These are phyloP conservation scores for Aspergillus ibericus DNA, from an alignment of 2,329 filamentous ascomycete genomes.

Conservation along the genomic window DNA sequence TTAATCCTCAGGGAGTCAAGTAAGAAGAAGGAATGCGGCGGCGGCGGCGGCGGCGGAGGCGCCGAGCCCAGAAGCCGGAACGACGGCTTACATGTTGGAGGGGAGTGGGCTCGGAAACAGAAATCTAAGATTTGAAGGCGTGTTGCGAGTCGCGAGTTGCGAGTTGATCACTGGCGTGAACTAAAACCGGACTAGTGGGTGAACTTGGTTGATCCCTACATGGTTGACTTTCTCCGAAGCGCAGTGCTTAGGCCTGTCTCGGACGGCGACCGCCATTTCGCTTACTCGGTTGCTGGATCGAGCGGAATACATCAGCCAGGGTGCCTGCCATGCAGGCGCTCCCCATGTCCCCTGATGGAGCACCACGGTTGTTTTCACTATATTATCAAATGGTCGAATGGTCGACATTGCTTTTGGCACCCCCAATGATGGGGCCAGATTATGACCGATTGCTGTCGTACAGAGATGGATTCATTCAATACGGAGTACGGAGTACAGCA, in stretches of 20 bases:
- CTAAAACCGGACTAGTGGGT: too few species aligned
- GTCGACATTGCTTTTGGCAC: not conserved
- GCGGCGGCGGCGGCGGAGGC: not conserved
- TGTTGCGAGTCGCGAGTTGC: slow-evolving; percentile 6
- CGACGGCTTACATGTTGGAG: not conserved
- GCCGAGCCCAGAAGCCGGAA: not conserved
- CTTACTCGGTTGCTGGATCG: slow-evolving; percentile 11
- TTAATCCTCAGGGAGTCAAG: not conserved
- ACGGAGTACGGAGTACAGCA: not conserved
- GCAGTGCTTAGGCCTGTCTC: slow-evolving; percentile 7
- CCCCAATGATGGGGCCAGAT: too few species aligned
- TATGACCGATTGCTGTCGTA: too few species aligned
- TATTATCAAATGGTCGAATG: not conserved
- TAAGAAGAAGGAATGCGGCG: not conserved
- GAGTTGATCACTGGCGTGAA: slow-evolving; percentile 2
- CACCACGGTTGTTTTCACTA: not conserved
- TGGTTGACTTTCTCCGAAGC: slow-evolving; percentile 12
- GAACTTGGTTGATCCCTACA: slow-evolving; percentile 11
- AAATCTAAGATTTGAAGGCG: not conserved
- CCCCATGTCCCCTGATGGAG: not conserved
- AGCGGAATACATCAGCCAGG: slow-evolving; percentile 16
- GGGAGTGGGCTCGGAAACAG: not conserved
- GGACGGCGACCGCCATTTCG: slow-evolving; percentile 19
- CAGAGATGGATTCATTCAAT: too few species aligned
- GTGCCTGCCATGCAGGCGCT: slow-evolving; percentile 1